Evolutionary conservation across 257 asterid genomes (phyloP).

Genomic region (Orobanche coerulescens): DNA sequence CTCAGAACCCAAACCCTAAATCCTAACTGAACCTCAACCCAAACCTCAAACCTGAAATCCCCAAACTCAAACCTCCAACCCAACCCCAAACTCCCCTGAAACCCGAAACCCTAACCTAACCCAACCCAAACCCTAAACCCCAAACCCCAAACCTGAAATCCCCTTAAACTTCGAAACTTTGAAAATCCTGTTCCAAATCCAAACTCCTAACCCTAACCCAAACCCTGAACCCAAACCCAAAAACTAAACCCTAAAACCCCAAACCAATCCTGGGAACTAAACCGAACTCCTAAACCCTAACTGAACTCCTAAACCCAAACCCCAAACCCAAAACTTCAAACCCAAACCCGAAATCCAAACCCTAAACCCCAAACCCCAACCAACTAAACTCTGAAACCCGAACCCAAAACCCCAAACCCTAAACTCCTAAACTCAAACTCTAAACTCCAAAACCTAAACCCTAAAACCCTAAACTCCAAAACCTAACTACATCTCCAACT

Average conservation of each 20-base stretch:
- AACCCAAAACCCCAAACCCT: neutral
- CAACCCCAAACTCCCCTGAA: neutral
- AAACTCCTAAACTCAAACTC: neutral
- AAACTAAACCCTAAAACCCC: neutral
- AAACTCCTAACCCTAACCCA: neutral
- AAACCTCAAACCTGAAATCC: constrained; percentile 3
- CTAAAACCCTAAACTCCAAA: constrained; percentile 17
- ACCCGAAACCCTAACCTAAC: neutral
- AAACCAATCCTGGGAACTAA: no score
- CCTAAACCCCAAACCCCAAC: no score
- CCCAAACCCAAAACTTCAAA: no score
- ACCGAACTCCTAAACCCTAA: no score
- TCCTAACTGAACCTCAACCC: neutral
- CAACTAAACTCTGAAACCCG: neutral
- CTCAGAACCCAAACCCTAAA: constrained; percentile 25
- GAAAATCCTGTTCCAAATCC: constrained; percentile 13
- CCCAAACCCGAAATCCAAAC: no score
- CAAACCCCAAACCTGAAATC: neutral
- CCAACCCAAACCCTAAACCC: neutral
- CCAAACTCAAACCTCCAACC: neutral
- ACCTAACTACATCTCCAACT: neutral
- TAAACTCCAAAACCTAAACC: constrained; percentile 14
- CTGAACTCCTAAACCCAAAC: constrained; percentile 15
- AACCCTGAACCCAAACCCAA: neutral
- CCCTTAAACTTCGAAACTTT: neutral